Evolutionary conservation across 805 yeast genomes (phyloP).

Genomic region (Komagataella ulmi): DNA sequence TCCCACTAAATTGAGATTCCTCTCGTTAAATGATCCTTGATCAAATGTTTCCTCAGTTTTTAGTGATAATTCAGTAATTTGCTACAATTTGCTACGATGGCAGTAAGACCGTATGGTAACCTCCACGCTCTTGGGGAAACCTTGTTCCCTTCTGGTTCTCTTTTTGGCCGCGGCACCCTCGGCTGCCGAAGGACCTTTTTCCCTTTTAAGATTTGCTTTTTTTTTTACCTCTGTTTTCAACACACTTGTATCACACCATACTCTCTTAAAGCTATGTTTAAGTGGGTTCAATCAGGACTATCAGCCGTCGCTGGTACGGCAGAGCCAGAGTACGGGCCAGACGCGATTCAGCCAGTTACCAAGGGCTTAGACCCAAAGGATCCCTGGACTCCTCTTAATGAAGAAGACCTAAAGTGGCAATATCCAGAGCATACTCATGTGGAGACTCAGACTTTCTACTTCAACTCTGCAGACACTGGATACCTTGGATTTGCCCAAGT

Average conservation of each 20-base stretch:
- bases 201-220: background rate
- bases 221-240: background rate
- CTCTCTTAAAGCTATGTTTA: conserved; percentile 7
- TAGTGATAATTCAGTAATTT: background rate
- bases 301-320: conserved; percentile 97
- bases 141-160: background rate
- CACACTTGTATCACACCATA: background rate
- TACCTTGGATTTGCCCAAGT: conserved; percentile 84
- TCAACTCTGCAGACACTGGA: conserved; percentile 47
- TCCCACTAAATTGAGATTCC: background rate
- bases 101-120: no score
- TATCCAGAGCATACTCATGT: conserved; percentile 77
- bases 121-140: background rate
- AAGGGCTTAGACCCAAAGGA: conserved; percentile 29
- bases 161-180: background rate
- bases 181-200: background rate
- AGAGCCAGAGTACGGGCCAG: conserved; percentile 93
- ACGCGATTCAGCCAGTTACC: conserved; percentile 79
- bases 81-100: no score
- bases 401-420: conserved; percentile 66
- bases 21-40: background rate
- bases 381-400: conserved; percentile 43
- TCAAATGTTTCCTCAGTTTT: background rate
- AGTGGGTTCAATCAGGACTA: conserved; percentile 66
- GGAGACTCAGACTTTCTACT: conserved; percentile 90